Conservation (phyloP, 495 filamentous ascomycete species). For the Tuber aestivum region DNA sequence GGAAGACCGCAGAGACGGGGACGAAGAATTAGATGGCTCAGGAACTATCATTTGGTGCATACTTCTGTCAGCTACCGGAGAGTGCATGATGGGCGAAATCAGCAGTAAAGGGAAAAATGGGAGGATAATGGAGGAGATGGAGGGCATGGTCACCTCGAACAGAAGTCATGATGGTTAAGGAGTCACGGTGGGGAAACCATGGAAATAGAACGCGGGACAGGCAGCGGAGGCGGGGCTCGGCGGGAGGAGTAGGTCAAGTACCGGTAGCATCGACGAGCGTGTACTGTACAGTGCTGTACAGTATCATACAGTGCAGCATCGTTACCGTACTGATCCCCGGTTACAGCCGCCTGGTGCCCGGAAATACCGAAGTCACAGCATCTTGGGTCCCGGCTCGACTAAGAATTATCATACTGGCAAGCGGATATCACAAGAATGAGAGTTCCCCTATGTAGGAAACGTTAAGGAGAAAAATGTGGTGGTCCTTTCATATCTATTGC, state of each 20-base stretch:
- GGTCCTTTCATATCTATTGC: no score
- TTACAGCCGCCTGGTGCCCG: not conserved
- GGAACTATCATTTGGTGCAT: conserved; percentile 14
- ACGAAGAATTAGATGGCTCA: conserved; percentile 28
- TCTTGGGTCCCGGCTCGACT: not conserved
- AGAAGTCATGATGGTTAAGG: conserved; percentile 24
- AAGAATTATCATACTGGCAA: no score
- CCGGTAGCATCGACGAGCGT: no score
- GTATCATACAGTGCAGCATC: no score
- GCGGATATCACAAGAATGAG: no score
- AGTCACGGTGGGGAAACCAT: conserved; percentile 15
- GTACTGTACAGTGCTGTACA: no score
- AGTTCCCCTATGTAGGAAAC: no score
- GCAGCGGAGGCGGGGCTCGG: not conserved
- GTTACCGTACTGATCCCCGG: no score
- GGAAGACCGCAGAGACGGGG: conserved; percentile 32
- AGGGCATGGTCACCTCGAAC: conserved; percentile 24
- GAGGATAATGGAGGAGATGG: conserved; percentile 10
- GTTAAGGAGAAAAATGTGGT: no score
- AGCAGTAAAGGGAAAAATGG: conserved; percentile 5
- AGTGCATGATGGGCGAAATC: conserved; percentile 13
- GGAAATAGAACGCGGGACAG: conserved; percentile 12
- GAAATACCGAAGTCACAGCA: not conserved
- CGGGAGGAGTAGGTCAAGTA: not conserved
- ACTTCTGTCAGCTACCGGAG: conserved; percentile 23